Base-by-base conservation (phyloP, 495 filamentous ascomycete genomes). In the Margaritispora aquatica region DNA sequence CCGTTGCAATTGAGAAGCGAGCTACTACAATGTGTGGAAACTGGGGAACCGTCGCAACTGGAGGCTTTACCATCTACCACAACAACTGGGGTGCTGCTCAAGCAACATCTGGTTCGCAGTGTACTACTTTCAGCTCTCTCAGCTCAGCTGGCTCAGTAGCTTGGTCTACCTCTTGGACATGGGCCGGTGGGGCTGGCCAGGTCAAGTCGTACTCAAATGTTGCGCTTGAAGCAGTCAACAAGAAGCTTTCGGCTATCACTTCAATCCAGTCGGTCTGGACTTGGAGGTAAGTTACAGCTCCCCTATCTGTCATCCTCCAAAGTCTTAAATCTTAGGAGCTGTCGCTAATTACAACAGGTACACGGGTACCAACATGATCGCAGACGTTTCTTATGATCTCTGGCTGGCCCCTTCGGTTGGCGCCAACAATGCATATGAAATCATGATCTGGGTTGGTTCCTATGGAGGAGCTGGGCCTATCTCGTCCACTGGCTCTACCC, bases 391-490 rank as follows among this genome's bases (percentile, higher is more conserved):
- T 27, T 88, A 87, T 67, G 84, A 88, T 66, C 69, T 87, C 57
- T 88, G 85, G 73, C 75, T 79, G 44, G 73, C 73, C 20, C 71
- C 76, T 23, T 73, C 73, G 20, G 65, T 77, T 9, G 66, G 65
- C 55, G 75, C 74, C 27, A 63, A 63, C 46, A 69, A 74, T 26
- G 73, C 80, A 60, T 86, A 84, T 67, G 85, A 88, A 70, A 76
- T 88, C 68, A 88, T 88, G 85, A 74, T 88, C 63, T 88, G 85
- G 85, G 76, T 87, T 20, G 83, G 71, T 1, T 77, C 80, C 21
- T 70, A 79, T 57, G 83, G 82, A 26, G 82, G 80, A 52, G 82
- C 84, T 8, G 81, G 80, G 7, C 82, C 84, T 3, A 86, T 87
- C 68, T 83, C 80, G 10, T 75, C 75, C 22, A 80, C 74, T 15